Percentiles rank a stretch among this genome's conserved stretches.
These are phyloP conservation scores for Trametes coccinea DNA, from an alignment of 768 basidiomycete genomes.

Conservation along the genomic window DNA sequence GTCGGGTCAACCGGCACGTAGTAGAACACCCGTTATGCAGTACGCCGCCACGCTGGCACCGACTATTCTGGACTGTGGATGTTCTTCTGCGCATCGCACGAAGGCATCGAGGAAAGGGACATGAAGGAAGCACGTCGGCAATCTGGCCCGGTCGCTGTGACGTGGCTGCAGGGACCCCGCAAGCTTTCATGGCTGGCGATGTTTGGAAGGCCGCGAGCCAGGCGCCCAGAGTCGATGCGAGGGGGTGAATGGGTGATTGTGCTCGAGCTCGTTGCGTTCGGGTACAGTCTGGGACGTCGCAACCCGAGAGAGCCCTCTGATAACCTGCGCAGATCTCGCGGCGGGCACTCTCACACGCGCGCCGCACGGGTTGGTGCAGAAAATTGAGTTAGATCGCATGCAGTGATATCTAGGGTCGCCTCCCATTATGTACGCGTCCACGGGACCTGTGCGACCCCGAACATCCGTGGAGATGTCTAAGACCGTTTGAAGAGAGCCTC, in stretches of 20 bases:
- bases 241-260: not conserved
- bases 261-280: not conserved
- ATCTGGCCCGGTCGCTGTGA: slow-evolving; percentile 9
- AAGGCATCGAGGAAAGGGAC: not conserved
- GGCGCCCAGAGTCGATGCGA: not conserved
- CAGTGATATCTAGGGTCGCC: slow-evolving; percentile 21
- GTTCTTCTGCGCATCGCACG: slow-evolving; percentile 6
- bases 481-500: not conserved
- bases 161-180: slow-evolving; percentile 16
- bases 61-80: slow-evolving; percentile 2
- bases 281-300: not conserved
- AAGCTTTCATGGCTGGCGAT: not conserved
- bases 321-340: not conserved
- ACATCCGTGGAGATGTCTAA: slow-evolving; percentile 12
- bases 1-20: slow-evolving; percentile 3
- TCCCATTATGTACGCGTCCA: slow-evolving; percentile 22
- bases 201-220: slow-evolving; percentile 6
- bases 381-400: slow-evolving; percentile 21
- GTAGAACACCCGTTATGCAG: not conserved
- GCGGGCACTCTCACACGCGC: not conserved
- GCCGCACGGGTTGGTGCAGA: not conserved
- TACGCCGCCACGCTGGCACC: slow-evolving; percentile 1
- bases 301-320: not conserved
- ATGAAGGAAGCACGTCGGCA: slow-evolving; percentile 4
- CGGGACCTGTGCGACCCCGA: slow-evolving; percentile 19